These are phyloP conservation scores for Gnaphalium uliginosum DNA, from an alignment of 129 eudicot genomes.

Conservation along the genomic window DNA sequence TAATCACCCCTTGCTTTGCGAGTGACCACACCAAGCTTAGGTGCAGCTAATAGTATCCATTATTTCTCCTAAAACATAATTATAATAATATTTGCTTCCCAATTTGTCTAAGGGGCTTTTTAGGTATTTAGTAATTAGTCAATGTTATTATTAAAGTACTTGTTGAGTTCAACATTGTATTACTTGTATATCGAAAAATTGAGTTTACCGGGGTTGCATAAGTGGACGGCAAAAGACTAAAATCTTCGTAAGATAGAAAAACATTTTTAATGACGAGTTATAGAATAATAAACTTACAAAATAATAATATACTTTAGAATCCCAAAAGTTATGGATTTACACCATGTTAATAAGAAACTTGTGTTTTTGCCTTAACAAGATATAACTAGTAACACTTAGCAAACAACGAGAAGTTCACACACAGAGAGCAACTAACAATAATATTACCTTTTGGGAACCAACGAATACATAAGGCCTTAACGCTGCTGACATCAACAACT, in stretches of 20 bases:
- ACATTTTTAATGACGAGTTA: no score
- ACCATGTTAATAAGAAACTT: not conserved
- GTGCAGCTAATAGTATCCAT: no score
- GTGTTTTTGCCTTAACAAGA: no score
- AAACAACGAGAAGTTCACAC: not conserved
- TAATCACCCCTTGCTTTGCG: no score
- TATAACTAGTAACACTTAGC: no score
- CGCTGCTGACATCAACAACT: constrained; percentile 87
- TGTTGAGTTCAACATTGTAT: not conserved
- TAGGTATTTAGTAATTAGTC: not conserved
- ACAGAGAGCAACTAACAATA: not conserved
- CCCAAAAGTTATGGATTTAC: not conserved
- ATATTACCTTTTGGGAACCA: constrained; percentile 86
- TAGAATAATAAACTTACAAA: not conserved
- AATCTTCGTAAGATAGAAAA: not conserved
- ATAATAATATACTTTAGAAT: not conserved
- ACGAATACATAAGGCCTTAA: constrained; percentile 85
- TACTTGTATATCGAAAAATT: no score
- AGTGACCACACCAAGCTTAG: no score
- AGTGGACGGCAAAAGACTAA: no score
- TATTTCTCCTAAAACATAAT: no score
- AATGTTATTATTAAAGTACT: not conserved
- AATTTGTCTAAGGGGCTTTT: no score
- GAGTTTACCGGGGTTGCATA: not conserved
- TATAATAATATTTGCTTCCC: no score